Evolutionary conservation across 192 early-diverging fungal genomes (phyloP).

Genomic region (Umbelopsis vinacea): DNA sequence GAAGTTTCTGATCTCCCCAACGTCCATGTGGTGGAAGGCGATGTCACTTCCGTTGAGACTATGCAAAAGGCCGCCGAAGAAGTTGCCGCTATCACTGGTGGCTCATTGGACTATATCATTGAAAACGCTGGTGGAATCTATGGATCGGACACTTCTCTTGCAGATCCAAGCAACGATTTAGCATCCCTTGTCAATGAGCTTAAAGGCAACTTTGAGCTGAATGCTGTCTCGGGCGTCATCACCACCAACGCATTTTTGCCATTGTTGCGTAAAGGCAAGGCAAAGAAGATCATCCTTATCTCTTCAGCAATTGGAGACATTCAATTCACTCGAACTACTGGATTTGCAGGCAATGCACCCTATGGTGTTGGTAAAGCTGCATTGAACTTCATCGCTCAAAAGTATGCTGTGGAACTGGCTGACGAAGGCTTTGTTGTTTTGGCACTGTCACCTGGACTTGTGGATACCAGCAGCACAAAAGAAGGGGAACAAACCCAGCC

Average conservation of each 20-base stretch:
- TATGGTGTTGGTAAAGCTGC: slow-evolving; percentile 29
- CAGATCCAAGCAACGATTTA: not conserved
- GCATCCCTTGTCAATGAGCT: not conserved
- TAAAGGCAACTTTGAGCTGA: slow-evolving; percentile 25
- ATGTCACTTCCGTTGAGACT: not conserved
- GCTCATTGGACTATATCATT: slow-evolving; percentile 2
- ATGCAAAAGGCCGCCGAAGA: not conserved
- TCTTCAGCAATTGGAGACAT: slow-evolving; percentile 29
- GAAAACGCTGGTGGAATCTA: not conserved
- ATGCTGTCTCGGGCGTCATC: slow-evolving; percentile 14
- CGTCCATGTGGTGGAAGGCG: slow-evolving; percentile 9
- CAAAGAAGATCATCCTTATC: slow-evolving; percentile 33
- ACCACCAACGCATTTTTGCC: slow-evolving; percentile 22
- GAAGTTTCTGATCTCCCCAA: not conserved
- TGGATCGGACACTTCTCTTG: not conserved
- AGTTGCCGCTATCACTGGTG: slow-evolving; percentile 7
- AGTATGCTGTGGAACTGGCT: slow-evolving; percentile 12
- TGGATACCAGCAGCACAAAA: not conserved
- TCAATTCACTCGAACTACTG: not conserved
- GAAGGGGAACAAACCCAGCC: not conserved
- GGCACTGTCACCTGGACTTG: slow-evolving; percentile 11
- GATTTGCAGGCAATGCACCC: not conserved
- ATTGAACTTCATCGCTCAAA: slow-evolving; percentile 23
- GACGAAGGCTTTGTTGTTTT: not conserved
- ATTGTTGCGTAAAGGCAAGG: slow-evolving; percentile 20